A percentile compares a stretch with the other conserved stretches of the same genome.
phyloP scores from a whole-genome alignment of 805 yeast genomes.

The Candida xiaguanensis region DNA sequence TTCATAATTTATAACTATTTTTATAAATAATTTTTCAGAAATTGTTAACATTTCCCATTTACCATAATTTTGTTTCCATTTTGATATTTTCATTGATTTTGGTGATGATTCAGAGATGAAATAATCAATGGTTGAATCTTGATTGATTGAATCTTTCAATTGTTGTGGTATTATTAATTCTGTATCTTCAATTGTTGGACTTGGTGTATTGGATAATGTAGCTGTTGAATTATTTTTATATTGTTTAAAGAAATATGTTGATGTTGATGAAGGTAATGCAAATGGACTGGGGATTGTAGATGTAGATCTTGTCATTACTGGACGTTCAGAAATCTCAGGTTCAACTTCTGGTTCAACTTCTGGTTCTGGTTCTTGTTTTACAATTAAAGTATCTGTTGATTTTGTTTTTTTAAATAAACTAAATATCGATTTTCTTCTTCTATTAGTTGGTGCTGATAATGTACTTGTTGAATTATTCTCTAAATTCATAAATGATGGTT shows the following conservation, averaged over 20 bases:
- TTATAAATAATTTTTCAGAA: slow-evolving; percentile 32
- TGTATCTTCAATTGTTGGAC: slow-evolving; percentile 12
- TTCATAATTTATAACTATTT: slow-evolving; percentile 37
- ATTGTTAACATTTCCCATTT: slow-evolving; percentile 44
- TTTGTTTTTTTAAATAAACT: slow-evolving; percentile 28
- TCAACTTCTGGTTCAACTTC: not conserved
- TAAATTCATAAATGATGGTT: slow-evolving; percentile 28
- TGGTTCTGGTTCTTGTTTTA: not conserved
- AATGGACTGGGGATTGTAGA: slow-evolving; percentile 32
- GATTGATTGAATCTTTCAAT: slow-evolving; percentile 35
- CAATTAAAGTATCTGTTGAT: slow-evolving; percentile 4
- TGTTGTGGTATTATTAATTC: slow-evolving; percentile 30
- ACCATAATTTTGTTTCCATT: slow-evolving; percentile 39
- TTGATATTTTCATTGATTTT: slow-evolving; percentile 36
- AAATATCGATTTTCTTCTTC: slow-evolving; percentile 30
- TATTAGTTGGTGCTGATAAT: slow-evolving; percentile 5
- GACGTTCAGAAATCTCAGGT: not conserved
- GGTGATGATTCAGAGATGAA: slow-evolving; percentile 32
- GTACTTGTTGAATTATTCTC: slow-evolving; percentile 1
- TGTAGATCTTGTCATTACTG: not conserved
- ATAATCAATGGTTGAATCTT: slow-evolving; percentile 35
- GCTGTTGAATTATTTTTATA: slow-evolving; percentile 14
- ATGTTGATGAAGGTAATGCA: slow-evolving; percentile 41
- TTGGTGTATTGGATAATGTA: slow-evolving; percentile 1
- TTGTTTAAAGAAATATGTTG: slow-evolving; percentile 37